These are phyloP conservation scores for Bipolaris cookei DNA, from an alignment of 2,329 filamentous ascomycete genomes.

Conservation along the genomic window DNA sequence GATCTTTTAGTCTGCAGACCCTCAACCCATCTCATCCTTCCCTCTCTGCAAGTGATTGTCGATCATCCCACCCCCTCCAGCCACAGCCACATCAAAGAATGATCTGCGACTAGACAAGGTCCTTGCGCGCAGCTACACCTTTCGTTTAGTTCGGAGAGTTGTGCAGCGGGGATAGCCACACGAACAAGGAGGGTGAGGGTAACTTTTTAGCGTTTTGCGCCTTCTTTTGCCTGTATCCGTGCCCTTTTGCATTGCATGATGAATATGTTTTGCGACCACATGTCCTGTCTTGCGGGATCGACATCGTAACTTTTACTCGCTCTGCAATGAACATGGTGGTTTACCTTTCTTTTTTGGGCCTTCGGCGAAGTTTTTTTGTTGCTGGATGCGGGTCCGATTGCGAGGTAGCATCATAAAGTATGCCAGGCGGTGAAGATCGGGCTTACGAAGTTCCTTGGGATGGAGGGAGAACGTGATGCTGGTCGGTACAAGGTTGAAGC, in stretches of 20 bases:
- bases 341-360: not conserved
- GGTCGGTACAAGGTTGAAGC: not conserved
- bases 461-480: not conserved
- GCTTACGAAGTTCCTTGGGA: not conserved
- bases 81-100: not conserved
- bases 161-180: not conserved
- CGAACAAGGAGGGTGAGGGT: slow-evolving; percentile 2
- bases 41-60: slow-evolving; percentile 24
- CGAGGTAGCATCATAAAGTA: not conserved
- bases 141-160: slow-evolving; percentile 1
- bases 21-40: slow-evolving; percentile 38
- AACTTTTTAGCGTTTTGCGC: not conserved
- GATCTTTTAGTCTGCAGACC: slow-evolving; percentile 9
- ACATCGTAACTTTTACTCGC: not conserved
- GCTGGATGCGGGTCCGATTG: not conserved
- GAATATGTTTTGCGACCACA: not conserved
- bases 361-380: not conserved
- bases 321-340: not conserved
- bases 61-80: not conserved
- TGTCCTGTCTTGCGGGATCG: not conserved
- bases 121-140: slow-evolving; percentile 1
- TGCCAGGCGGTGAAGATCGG: not conserved
- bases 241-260: not conserved
- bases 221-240: not conserved
- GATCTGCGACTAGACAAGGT: not conserved